Evolutionary conservation across 768 basidiomycete species (phyloP), one percentile per base, ranked within the genome.

Genomic region (Xerocomellus dryophilus): DNA sequence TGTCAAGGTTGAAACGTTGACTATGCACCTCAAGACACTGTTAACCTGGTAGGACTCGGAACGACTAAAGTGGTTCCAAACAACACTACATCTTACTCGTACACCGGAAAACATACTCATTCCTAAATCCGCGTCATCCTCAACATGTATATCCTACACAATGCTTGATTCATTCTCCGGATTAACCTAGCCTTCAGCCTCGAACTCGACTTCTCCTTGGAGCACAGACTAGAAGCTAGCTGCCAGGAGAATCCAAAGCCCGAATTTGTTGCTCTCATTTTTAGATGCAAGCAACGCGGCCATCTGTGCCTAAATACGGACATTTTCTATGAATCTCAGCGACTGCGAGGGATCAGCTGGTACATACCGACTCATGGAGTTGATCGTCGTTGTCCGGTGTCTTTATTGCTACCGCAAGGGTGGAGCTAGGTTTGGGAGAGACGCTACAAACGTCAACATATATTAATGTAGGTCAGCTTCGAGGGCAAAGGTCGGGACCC

Each of bases 161-260:
- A 3, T 6, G 8, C 14, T 42, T 23, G 21, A 23, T 42, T 25
- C 15, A 42, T 29, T 10, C 9, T 29, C 14, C 23, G 5, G 15
- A 35, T 8, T 14, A 34, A 34, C 32, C 32, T 34, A 6, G 14
- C 12, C 32, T 34, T 34, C 32, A 34, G 32, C 12, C 32, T 32
- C 12, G 32, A 14, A 32, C 14, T 14, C 12, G 12, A 12, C 1
- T 32, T 32, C 32, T 32, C 6, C 39, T 45, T 21, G 14, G 31
- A 32, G 17, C 7, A 12, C 12, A 9, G 3, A 7, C 17, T 46
- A 34, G 17, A 51, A 51, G 31, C 9, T 18, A 4, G 31, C 40
- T 10, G 27, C 2, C 21, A 56, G 32, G 53, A 55, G 39, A 42
- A 56, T 36, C 54, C 53, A 56, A 8, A 55, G 32, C 17, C 53